Evolutionary conservation across 2,329 filamentous ascomycete species (phyloP).

Genomic region (Penicillium carneum): DNA sequence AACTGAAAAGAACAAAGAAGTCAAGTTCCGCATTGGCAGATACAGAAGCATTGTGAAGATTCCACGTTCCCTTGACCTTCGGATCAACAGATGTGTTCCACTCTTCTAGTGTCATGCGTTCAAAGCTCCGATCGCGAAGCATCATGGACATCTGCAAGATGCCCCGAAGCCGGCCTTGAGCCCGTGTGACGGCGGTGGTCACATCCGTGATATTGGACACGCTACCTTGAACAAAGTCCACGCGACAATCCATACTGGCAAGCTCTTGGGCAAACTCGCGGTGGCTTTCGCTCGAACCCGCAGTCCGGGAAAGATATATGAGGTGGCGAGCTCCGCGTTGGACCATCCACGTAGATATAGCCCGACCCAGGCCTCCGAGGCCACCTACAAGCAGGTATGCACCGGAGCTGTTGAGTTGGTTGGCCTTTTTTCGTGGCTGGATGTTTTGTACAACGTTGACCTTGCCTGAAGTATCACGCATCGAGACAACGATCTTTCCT

Average conservation of each 20-base stretch:
- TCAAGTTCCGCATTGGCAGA: conserved; percentile 39
- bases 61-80: conserved; percentile 33
- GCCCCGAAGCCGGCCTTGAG: conserved; percentile 27
- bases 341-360: conserved; percentile 47
- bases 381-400: conserved; percentile 51
- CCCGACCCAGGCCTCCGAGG: conserved; percentile 51
- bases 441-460: not conserved
- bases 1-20: conserved; percentile 55
- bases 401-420: not conserved
- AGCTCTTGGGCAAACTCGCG: conserved; percentile 36
- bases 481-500: conserved; percentile 53
- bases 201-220: conserved; percentile 34
- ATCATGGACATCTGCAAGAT: conserved; percentile 40
- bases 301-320: conserved; percentile 47
- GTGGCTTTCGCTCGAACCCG: conserved; percentile 26
- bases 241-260: conserved; percentile 31
- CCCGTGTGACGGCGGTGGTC: conserved; percentile 21
- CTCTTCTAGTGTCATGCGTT: conserved; percentile 24
- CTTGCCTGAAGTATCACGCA: conserved; percentile 10
- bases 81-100: conserved; percentile 28
- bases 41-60: conserved; percentile 23
- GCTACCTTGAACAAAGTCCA: conserved; percentile 29
- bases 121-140: conserved; percentile 28
- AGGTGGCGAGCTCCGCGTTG: conserved; percentile 47
- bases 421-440: not conserved